Conservation (phyloP, 2,329 filamentous ascomycete genomes). For the Trichophyton rubrum region DNA sequence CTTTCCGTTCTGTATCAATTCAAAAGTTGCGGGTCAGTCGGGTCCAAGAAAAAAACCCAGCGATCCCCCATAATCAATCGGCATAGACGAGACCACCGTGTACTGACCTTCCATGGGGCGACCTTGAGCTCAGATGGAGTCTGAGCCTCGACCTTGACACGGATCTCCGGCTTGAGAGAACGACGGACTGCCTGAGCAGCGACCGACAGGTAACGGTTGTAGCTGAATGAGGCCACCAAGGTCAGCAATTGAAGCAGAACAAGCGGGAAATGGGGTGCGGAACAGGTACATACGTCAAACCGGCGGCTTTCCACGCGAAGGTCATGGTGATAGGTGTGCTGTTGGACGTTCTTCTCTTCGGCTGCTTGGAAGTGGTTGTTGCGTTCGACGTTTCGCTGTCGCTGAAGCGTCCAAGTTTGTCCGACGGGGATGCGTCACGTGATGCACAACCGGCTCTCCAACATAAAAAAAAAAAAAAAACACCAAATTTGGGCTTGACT, state of each 20-base stretch:
- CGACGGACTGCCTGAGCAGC: slow-evolving; percentile 89
- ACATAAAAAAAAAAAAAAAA: too few species aligned
- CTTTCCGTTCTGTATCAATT: slow-evolving; percentile 68
- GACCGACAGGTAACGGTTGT: slow-evolving; percentile 98
- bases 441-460: neutral
- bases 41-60: neutral
- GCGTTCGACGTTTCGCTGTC: neutral
- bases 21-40: neutral
- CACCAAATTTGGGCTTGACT: neutral
- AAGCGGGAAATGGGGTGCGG: slow-evolving; percentile 18
- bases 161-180: slow-evolving; percentile 91
- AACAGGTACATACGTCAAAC: slow-evolving; percentile 64
- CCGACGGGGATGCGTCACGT: neutral
- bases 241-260: slow-evolving; percentile 8
- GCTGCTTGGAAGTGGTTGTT: neutral
- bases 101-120: slow-evolving; percentile 86
- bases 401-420: neutral
- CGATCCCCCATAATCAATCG: slow-evolving; percentile 7
- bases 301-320: slow-evolving; percentile 97
- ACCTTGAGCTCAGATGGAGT: slow-evolving; percentile 83
- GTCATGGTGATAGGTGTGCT: slow-evolving; percentile 47
- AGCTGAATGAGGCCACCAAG: slow-evolving; percentile 46
- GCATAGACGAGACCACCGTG: neutral
- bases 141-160: slow-evolving; percentile 75
- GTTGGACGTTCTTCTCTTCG: neutral